These are phyloP conservation scores for Polyporus tsugae DNA, from an alignment of 1,284 basidiomycete genomes.

Conservation along the genomic window DNA sequence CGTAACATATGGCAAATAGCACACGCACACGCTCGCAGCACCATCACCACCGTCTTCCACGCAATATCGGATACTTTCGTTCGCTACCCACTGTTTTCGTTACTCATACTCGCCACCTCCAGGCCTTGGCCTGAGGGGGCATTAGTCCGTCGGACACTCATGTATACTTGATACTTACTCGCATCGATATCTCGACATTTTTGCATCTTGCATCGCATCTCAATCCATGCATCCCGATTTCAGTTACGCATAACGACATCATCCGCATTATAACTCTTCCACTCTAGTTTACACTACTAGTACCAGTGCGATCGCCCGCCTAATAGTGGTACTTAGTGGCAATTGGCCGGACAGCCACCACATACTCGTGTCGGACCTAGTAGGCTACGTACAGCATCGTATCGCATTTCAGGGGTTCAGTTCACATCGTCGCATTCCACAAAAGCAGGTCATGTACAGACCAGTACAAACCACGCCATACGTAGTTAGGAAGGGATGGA, in stretches of 20 bases:
- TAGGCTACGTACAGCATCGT: not conserved
- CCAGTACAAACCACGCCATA: too few relatives aligned
- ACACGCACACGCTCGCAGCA: constrained; percentile 6
- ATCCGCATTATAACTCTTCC: not conserved
- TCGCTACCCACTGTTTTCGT: not conserved
- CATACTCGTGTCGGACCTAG: too few relatives aligned
- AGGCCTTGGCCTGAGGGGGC: not conserved
- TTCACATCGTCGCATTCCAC: too few relatives aligned
- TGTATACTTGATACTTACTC: not conserved
- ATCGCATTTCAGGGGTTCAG: not conserved
- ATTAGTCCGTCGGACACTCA: not conserved
- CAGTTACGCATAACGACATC: not conserved
- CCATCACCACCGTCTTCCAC: not conserved
- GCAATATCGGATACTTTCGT: not conserved
- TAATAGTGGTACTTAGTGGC: not conserved
- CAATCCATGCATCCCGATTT: not conserved
- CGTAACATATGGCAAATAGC: constrained; percentile 5
- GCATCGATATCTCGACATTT: not conserved
- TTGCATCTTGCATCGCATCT: not conserved
- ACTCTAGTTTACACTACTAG: not conserved
- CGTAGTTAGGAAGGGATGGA: too few relatives aligned
- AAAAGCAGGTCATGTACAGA: too few relatives aligned
- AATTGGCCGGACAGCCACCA: not conserved
- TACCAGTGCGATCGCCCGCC: not conserved
- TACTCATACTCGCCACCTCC: not conserved